Conservation (phyloP, 495 filamentous ascomycete species). For the Tuber indicum region DNA sequence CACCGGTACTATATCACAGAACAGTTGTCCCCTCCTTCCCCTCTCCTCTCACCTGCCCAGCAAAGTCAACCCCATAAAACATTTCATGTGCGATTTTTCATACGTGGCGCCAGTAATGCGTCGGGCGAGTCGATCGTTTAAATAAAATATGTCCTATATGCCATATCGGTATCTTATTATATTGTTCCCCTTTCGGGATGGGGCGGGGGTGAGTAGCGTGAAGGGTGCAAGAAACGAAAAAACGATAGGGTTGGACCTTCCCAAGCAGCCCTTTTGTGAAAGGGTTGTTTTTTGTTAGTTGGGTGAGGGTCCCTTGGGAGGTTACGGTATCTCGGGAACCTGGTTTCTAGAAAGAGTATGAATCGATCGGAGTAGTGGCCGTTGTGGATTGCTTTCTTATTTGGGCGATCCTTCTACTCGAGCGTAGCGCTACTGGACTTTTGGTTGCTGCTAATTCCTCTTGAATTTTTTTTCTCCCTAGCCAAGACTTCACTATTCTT, state of each 20-base stretch:
- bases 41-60: not conserved
- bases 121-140: not conserved
- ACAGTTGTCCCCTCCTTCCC: not conserved
- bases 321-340: not conserved
- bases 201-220: not conserved
- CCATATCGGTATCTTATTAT: not conserved
- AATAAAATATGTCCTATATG: not conserved
- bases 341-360: not conserved
- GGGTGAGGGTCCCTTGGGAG: not conserved
- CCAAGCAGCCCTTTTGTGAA: not conserved
- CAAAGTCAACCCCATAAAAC: not conserved
- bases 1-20: not conserved
- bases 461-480: not conserved
- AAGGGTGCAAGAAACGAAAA: not conserved
- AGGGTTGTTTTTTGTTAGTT: not conserved
- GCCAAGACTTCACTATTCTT: not conserved
- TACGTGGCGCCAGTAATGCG: not conserved
- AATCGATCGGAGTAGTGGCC: not conserved
- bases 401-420: not conserved
- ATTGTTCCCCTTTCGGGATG: not conserved
- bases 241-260: not conserved
- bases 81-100: not conserved
- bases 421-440: not conserved
- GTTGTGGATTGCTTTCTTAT: not conserved
- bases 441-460: not conserved